Evolutionary conservation across 2,329 filamentous ascomycete genomes (phyloP).

Genomic region (Fusarium sp.): DNA sequence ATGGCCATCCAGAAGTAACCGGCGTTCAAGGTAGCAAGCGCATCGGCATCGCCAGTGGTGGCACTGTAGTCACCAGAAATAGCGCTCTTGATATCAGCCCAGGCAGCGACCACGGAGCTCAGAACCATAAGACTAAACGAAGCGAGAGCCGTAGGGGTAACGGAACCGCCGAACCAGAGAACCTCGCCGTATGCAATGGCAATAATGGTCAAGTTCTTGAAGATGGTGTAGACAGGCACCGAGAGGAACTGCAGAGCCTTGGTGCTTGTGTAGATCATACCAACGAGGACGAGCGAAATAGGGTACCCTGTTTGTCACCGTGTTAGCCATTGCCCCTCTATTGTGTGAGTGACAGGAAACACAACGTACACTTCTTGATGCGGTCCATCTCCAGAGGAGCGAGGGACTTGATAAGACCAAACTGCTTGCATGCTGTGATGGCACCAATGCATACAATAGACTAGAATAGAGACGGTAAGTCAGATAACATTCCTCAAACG

Average conservation of each 20-base stretch:
- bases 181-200: slow-evolving; percentile 98
- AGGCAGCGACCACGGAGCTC: slow-evolving; percentile 93
- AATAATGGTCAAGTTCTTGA: slow-evolving; percentile 99
- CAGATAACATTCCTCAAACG: slow-evolving; percentile 1
- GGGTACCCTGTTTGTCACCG: slow-evolving; percentile 81
- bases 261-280: slow-evolving; percentile 98
- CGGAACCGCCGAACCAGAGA: slow-evolving; percentile 95
- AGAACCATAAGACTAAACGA: slow-evolving; percentile 97
- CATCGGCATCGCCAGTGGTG: slow-evolving; percentile 64
- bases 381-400: slow-evolving; percentile 87
- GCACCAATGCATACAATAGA: slow-evolving; percentile 88
- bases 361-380: slow-evolving; percentile 85
- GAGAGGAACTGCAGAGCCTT: slow-evolving; percentile 97
- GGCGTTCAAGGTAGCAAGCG: slow-evolving; percentile 90
- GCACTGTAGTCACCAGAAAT: slow-evolving; percentile 67
- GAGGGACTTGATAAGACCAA: slow-evolving; percentile 84
- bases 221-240: slow-evolving; percentile 98
- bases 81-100: slow-evolving; percentile 94
- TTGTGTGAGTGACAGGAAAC: neutral
- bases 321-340: slow-evolving; percentile 4
- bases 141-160: slow-evolving; percentile 87
- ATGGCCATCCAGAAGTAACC: slow-evolving; percentile 98
- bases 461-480: slow-evolving; percentile 60
- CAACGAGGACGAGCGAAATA: slow-evolving; percentile 92
- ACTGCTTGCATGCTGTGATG: slow-evolving; percentile 84